A percentile compares a stretch with the other conserved stretches of the same genome.
These are phyloP conservation scores for Paramecium primaurelia DNA, from an alignment of 73 alveolate species.

Conservation along the genomic window DNA sequence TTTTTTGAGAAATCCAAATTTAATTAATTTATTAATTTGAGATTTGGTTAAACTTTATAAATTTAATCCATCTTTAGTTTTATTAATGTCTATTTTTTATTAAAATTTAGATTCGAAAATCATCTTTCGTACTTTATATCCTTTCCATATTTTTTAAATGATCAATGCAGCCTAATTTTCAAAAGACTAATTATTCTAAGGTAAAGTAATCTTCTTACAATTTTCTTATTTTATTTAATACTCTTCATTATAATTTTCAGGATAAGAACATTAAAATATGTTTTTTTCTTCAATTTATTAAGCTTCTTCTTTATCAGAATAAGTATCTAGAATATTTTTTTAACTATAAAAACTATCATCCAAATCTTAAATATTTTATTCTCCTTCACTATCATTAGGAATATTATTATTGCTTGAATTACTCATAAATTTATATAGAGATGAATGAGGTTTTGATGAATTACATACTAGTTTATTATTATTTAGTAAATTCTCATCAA, in stretches of 20 bases:
- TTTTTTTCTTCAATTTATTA: not conserved
- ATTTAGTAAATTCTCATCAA: not conserved
- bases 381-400: not conserved
- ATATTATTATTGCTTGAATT: not conserved
- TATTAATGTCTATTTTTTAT: not conserved
- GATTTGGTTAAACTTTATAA: not conserved
- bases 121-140: not conserved
- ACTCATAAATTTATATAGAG: not conserved
- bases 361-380: not conserved
- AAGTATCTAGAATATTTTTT: not conserved
- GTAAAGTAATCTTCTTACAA: not conserved
- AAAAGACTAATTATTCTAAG: not conserved
- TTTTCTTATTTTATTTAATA: not conserved
- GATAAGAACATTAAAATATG: not conserved
- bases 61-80: not conserved
- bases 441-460: not conserved
- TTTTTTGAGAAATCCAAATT: not conserved
- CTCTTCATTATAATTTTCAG: not conserved
- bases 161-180: not conserved
- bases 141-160: conserved; percentile 13
- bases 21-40: not conserved
- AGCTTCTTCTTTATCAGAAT: not conserved
- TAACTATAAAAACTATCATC: conserved; percentile 34
- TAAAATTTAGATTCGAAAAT: not conserved
- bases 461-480: not conserved